These are phyloP conservation scores for Elsinoe ampelina DNA, from an alignment of 2,329 filamentous ascomycete species.

Conservation along the genomic window DNA sequence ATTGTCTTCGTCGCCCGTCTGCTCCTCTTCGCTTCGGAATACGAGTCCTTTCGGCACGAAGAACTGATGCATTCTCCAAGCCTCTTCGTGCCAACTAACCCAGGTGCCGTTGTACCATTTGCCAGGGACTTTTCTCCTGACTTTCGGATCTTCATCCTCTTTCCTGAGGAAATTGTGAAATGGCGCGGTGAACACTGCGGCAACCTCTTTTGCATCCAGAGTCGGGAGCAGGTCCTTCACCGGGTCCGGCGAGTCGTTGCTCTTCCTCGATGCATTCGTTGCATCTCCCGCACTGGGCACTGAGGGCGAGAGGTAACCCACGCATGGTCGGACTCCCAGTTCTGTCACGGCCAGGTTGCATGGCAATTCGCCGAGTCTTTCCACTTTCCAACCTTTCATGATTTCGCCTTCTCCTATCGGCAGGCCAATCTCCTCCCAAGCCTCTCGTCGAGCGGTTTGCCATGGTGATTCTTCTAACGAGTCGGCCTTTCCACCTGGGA, in stretches of 20 bases:
- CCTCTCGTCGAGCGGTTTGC: constrained; percentile 80
- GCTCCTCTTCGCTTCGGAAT: constrained; percentile 13
- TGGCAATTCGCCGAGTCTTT: constrained; percentile 79
- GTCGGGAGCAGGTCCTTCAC: constrained; percentile 47
- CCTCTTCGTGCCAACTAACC: constrained; percentile 65
- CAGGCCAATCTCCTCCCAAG: constrained; percentile 86
- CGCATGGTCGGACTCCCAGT: constrained; percentile 41
- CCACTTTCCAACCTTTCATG: constrained; percentile 69
- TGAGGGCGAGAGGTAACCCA: constrained; percentile 46
- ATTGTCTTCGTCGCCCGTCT: constrained; percentile 11
- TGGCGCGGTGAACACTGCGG: constrained; percentile 83
- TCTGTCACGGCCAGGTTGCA: constrained; percentile 42
- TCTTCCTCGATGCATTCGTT: constrained; percentile 26
- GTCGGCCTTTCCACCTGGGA: constrained; percentile 49
- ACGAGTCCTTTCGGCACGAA: constrained; percentile 50
- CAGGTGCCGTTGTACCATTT: constrained; percentile 81
- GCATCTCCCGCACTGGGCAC: not conserved
- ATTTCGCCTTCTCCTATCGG: constrained; percentile 60
- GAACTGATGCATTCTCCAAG: constrained; percentile 89
- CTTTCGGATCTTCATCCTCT: constrained; percentile 43
- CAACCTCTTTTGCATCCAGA: constrained; percentile 82
- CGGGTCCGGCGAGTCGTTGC: constrained; percentile 54
- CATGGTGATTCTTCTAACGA: constrained; percentile 49
- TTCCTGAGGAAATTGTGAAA: constrained; percentile 71
- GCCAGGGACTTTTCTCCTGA: constrained; percentile 33